phyloP scores from a whole-genome alignment of 2,329 filamentous ascomycete genomes.

The Hymenoscyphus repandus region DNA sequence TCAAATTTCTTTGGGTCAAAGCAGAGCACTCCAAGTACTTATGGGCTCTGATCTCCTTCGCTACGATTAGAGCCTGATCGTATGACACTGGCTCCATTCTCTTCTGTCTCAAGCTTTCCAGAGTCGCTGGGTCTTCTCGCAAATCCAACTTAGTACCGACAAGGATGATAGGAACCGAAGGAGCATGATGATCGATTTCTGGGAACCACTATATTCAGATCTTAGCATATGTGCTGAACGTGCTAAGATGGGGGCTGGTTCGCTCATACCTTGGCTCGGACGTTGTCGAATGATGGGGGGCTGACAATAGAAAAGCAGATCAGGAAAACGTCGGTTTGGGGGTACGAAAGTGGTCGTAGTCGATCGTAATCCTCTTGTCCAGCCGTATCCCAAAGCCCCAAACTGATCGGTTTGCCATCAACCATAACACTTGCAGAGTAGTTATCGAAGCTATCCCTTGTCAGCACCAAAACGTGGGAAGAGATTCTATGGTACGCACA shows the following conservation, averaged over 20 bases:
- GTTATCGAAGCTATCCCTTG: conserved; percentile 76
- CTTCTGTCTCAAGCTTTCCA: conserved; percentile 79
- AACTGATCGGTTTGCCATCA: conserved; percentile 93
- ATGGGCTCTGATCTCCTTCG: conserved; percentile 91
- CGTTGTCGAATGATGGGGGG: conserved; percentile 97
- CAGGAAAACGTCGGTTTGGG: conserved; percentile 95
- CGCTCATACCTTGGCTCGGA: conserved; percentile 82
- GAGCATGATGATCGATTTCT: conserved; percentile 95
- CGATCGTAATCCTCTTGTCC: conserved; percentile 98
- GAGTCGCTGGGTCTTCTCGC: conserved; percentile 78
- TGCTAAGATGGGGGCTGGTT: not conserved
- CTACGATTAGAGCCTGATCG: conserved; percentile 81
- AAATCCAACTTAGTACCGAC: conserved; percentile 97
- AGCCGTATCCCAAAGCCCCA: conserved; percentile 97
- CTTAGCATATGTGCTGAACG: conserved; percentile 5
- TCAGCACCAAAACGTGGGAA: not conserved
- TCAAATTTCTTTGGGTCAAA: conserved; percentile 90
- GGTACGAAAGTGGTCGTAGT: conserved; percentile 90
- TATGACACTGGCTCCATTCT: conserved; percentile 97
- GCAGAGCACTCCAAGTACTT: conserved; percentile 99
- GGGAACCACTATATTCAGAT: conserved; percentile 72
- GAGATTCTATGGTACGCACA: conserved; percentile 50
- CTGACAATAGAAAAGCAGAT: conserved; percentile 99
- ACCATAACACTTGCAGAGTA: conserved; percentile 99
- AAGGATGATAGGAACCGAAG: conserved; percentile 90